Conservation (phyloP, 345 rosid species). For the Dipteronia dyeriana region DNA sequence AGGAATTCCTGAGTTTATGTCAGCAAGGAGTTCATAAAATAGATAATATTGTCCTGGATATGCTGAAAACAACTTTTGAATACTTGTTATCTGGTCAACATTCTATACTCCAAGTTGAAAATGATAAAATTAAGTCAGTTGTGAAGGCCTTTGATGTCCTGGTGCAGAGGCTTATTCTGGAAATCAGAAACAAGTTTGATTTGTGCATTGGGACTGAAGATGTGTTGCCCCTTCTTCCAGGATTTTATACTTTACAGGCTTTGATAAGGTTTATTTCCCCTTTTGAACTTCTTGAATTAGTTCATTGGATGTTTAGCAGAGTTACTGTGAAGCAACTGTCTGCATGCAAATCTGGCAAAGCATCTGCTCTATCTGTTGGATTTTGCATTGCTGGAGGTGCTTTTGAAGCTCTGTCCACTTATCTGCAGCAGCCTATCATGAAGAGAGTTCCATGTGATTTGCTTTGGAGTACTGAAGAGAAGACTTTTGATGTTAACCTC, state of each 20-base stretch:
- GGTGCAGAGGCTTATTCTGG: slow-evolving; percentile 43
- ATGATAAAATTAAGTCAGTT: slow-evolving; percentile 35
- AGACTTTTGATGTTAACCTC: slow-evolving; percentile 43
- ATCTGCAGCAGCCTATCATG: slow-evolving; percentile 50
- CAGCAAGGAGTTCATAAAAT: slow-evolving; percentile 46
- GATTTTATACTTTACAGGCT: slow-evolving; percentile 55
- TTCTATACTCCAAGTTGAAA: slow-evolving; percentile 28
- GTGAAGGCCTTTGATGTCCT: slow-evolving; percentile 48
- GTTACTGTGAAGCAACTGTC: slow-evolving; percentile 32
- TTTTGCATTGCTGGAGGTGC: slow-evolving; percentile 66
- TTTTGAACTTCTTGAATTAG: slow-evolving; percentile 64
- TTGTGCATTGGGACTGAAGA: slow-evolving; percentile 47
- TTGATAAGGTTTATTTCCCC: slow-evolving; percentile 65
- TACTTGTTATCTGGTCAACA: slow-evolving; percentile 42
- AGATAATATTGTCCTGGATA: slow-evolving; percentile 58
- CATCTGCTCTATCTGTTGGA: slow-evolving; percentile 48
- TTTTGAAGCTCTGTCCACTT: slow-evolving; percentile 55
- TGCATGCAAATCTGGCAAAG: slow-evolving; percentile 29
- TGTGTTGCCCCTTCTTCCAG: slow-evolving; percentile 48
- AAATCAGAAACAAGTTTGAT: slow-evolving; percentile 46
- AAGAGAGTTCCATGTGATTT: slow-evolving; percentile 43
- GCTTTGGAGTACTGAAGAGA: slow-evolving; percentile 57
- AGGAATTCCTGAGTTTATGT: slow-evolving; percentile 41
- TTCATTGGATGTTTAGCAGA: slow-evolving; percentile 54
- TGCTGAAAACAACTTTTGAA: slow-evolving; percentile 55